Base-by-base conservation (phyloP, 257 asterid species). In the Ligustrum vulgare region DNA sequence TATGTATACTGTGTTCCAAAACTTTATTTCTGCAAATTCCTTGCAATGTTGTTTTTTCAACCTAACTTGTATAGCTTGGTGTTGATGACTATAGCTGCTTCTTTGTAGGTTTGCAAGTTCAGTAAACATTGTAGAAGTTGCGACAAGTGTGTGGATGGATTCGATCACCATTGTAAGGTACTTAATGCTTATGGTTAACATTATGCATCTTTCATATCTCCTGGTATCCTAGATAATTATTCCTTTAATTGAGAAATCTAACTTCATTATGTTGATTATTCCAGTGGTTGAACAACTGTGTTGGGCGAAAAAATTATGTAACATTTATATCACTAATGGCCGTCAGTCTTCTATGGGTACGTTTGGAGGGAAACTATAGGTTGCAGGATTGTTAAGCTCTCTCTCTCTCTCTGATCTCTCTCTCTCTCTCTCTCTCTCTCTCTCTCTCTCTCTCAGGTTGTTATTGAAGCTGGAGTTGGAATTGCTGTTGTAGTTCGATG, bases 111-210 rank as follows among this genome's bases (percentile, higher is more conserved):
- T 63, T 87, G 98, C 81, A 89, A 89, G 86, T 93, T 87, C 84
- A 95, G 99, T 86, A 95, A 95, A 87, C 99, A 95, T 75, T 95
- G 99, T 80, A 85, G 99, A 89, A 95, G 99, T 77, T 95, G 99
- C 78, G 99, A 95, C 86, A 95, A 95, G 87, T 95, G 99, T 74
- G 98, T 95, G 56, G 99, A 95, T 81, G 99, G 96, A 84, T 95
- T 95, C 77, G 99, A 95, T 87, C 99, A 95, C 85, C 99, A 95
- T 79, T 95, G 99, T 68, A 96, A 98, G 92, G 99, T 95, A 91
- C 62, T 69, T 79, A 73, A 73, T 72, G 36, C 63, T 63, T 51
- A 56, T 18, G n/a, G 20, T 64, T 43, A 69, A 62, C 33, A 8
- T 74, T 65, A 63, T 43, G 72, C 75, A 62, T 74, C 32, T 72